These are phyloP conservation scores for Puccinia hordei DNA, from an alignment of 1,284 basidiomycete species.

Conservation along the genomic window DNA sequence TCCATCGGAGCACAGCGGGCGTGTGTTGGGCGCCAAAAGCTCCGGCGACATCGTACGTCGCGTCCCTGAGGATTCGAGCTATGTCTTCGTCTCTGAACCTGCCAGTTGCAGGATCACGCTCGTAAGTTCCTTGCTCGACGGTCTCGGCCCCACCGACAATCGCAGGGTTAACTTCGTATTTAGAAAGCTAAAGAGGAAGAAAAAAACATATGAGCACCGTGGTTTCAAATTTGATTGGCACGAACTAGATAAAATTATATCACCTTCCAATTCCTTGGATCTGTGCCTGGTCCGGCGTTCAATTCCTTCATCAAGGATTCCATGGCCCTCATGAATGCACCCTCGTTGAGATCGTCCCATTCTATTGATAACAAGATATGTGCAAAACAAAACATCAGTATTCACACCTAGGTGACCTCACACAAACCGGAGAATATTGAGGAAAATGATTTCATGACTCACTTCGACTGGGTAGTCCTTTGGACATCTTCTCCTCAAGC, in stretches of 20 bases:
- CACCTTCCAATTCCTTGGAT: slow-evolving; percentile 44
- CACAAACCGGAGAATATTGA: neutral
- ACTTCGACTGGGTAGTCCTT: slow-evolving; percentile 46
- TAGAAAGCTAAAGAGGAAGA: slow-evolving; percentile 23
- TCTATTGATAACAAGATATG: neutral
- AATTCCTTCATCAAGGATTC: slow-evolving; percentile 35
- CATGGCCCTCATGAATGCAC: slow-evolving; percentile 23
- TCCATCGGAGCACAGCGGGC: slow-evolving; percentile 42
- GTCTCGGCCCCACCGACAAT: slow-evolving; percentile 14
- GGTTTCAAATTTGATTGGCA: neutral
- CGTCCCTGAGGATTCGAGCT: slow-evolving; percentile 37
- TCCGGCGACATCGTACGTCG: slow-evolving; percentile 48
- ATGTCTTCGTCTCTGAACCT: slow-evolving; percentile 46
- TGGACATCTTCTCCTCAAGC: slow-evolving; percentile 45
- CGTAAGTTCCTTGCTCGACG: slow-evolving; percentile 31
- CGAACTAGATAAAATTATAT: neutral
- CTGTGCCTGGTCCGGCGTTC: slow-evolving; percentile 27
- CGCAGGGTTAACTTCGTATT: slow-evolving; percentile 33
- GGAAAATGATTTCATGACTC: neutral
- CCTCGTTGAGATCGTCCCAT: slow-evolving; percentile 40
- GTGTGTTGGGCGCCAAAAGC: slow-evolving; percentile 40
- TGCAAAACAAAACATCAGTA: neutral
- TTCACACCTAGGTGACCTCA: neutral
- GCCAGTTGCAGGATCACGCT: slow-evolving; percentile 38
- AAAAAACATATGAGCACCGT: neutral